These are phyloP conservation scores for Arachnopeziza araneosa DNA, from an alignment of 2,329 filamentous ascomycete genomes.

Conservation along the genomic window DNA sequence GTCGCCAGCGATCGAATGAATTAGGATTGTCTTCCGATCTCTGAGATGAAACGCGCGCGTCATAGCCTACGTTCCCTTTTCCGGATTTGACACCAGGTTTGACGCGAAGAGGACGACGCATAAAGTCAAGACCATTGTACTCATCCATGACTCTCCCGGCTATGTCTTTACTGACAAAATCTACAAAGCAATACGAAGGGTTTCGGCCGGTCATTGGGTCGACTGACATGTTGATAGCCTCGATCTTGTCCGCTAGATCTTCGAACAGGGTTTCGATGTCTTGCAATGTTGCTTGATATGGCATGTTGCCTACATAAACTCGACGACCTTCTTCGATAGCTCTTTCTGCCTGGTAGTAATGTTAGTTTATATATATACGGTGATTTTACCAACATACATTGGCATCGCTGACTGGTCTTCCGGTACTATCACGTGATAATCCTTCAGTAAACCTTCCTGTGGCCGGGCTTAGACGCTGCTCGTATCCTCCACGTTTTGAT, in stretches of 20 bases:
- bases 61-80: constrained; percentile 10
- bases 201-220: constrained; percentile 64
- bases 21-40: constrained; percentile 1
- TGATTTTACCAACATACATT: constrained; percentile 3
- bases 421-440: constrained; percentile 4
- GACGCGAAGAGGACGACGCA: constrained; percentile 56
- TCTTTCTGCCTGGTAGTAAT: constrained; percentile 11
- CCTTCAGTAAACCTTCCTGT: neutral
- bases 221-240: constrained; percentile 61
- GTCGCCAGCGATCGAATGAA: constrained; percentile 22
- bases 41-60: neutral
- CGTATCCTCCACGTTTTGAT: neutral
- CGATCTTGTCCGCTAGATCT: constrained; percentile 36
- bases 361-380: neutral
- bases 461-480: too few relatives aligned
- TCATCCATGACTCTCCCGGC: constrained; percentile 53
- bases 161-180: constrained; percentile 51
- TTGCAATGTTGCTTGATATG: constrained; percentile 45
- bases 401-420: constrained; percentile 13
- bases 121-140: constrained; percentile 48
- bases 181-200: constrained; percentile 70
- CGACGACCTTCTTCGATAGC: constrained; percentile 28
- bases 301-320: constrained; percentile 50
- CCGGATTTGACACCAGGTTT: constrained; percentile 48
- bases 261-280: constrained; percentile 45